Conservation (phyloP, 1,139 yeast species). For the Maudiozyma humilis region DNA sequence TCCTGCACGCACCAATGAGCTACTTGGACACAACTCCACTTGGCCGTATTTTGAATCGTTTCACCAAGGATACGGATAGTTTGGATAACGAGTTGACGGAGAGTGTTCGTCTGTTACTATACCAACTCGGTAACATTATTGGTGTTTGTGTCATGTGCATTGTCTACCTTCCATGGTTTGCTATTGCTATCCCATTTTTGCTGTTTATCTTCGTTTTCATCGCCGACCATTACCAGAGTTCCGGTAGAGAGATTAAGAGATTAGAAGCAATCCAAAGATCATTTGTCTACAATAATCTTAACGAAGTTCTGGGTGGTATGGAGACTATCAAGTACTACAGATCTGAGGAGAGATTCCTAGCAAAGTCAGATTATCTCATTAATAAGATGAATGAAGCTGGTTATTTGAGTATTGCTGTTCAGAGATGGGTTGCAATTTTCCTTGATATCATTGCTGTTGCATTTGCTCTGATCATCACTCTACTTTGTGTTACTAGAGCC, state of each 20-base stretch:
- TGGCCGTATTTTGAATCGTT: slow-evolving; percentile 63
- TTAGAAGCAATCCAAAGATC: slow-evolving; percentile 73
- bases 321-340: slow-evolving; percentile 60
- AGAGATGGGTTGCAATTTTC: slow-evolving; percentile 70
- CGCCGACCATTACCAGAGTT: slow-evolving; percentile 59
- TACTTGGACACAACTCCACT: slow-evolving; percentile 62
- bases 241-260: slow-evolving; percentile 76
- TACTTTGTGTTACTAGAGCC: slow-evolving; percentile 59
- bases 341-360: slow-evolving; percentile 43
- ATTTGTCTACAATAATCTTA: slow-evolving; percentile 65
- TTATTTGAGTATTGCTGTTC: slow-evolving; percentile 56
- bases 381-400: slow-evolving; percentile 68
- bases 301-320: slow-evolving; percentile 67
- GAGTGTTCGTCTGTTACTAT: slow-evolving; percentile 45
- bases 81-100: slow-evolving; percentile 68
- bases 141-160: slow-evolving; percentile 65
- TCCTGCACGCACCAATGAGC: slow-evolving; percentile 71
- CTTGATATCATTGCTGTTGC: slow-evolving; percentile 47
- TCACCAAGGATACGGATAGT: slow-evolving; percentile 78
- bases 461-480: slow-evolving; percentile 40
- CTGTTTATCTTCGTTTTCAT: slow-evolving; percentile 41
- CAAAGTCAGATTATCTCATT: slow-evolving; percentile 42
- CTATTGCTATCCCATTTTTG: slow-evolving; percentile 58
- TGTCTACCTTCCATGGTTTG: slow-evolving; percentile 68
- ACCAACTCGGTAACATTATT: slow-evolving; percentile 45